Evolutionary conservation across 768 basidiomycete genomes (phyloP), one percentile per base, ranked within the genome.

Genomic region (Termitomyces sp.): DNA sequence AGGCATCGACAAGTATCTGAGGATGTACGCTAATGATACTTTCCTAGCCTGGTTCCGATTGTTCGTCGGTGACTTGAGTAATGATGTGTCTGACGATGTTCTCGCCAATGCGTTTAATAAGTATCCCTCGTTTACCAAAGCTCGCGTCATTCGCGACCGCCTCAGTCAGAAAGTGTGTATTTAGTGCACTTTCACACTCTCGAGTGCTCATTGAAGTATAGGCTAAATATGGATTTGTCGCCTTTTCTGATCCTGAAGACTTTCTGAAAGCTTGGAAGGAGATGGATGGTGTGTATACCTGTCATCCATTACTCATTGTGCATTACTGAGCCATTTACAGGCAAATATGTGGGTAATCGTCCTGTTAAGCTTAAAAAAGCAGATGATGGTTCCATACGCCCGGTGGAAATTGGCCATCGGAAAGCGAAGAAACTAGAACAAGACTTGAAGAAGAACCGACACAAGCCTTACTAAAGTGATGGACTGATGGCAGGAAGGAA

Each of bases 211-310:
- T 13, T 32, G 40, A 43, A 54, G 22, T 63, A 2, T 56, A 96
- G 93, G 95, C 96, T 0, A 97, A 92, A 71, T 99, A 87, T 68
- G 97, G 95, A 4, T 99, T 99, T 68, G 93, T 98, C 28, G 93
- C 93, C 1, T 99, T 98, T 73, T 92, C 91, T 45, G 97, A 98
- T 68, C 97, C 97, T 0, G 97, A 99, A 73, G 97, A 99, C 70
- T 98, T 98, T 72, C 71, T 99, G 57, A 95, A 86, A 69, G 96
- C 96, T 18, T 99, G 96, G 96, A 98, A 98, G 70, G 95, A 98
- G 72, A 98, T 97, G 95, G 94, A 98, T 71, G 96, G 95, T 92
- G 64, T 36, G 89, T 69, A 42, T 30, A 40, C n/a, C 1, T 44
- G 42, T 3, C 52, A 33, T 30, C 50, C 50, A 13, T 30, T 7